Percentiles rank a stretch among this genome's conserved stretches.
phyloP scores from a whole-genome alignment of 495 filamentous ascomycete species.

The Aspergillus coremiiformis region DNA sequence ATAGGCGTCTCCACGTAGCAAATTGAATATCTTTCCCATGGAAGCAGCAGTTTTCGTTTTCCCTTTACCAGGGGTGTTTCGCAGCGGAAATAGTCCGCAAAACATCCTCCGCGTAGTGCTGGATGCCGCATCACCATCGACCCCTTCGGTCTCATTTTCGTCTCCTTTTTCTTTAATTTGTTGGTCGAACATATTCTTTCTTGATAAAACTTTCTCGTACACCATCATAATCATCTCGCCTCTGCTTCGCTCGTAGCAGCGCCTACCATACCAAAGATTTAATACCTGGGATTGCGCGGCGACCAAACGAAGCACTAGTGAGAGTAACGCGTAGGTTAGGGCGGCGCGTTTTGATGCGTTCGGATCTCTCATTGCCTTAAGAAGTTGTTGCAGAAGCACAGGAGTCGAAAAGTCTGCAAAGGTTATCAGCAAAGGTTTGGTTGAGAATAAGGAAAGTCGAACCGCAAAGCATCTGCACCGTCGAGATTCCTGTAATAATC shows the following conservation, averaged over 20 bases:
- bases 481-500: constrained; percentile 52
- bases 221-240: constrained; percentile 86
- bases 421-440: constrained; percentile 5
- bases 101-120: constrained; percentile 5
- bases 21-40: constrained; percentile 77
- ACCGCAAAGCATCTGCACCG: constrained; percentile 56
- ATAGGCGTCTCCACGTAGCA: constrained; percentile 74
- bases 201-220: constrained; percentile 72
- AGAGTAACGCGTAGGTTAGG: constrained; percentile 58
- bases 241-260: constrained; percentile 69
- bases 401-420: constrained; percentile 50
- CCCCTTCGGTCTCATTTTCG: constrained; percentile 2
- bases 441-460: constrained; percentile 3
- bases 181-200: constrained; percentile 60
- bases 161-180: constrained; percentile 13
- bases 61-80: constrained; percentile 12
- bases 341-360: constrained; percentile 44
- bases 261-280: constrained; percentile 64
- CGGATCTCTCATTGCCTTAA: constrained; percentile 56
- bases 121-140: constrained; percentile 1
- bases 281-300: constrained; percentile 60
- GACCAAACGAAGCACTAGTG: constrained; percentile 51
- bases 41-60: constrained; percentile 54
- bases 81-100: constrained; percentile 16
- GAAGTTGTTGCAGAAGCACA: constrained; percentile 62